These are phyloP conservation scores for Fusarium stilboides DNA, from an alignment of 2,329 filamentous ascomycete genomes.

Conservation along the genomic window DNA sequence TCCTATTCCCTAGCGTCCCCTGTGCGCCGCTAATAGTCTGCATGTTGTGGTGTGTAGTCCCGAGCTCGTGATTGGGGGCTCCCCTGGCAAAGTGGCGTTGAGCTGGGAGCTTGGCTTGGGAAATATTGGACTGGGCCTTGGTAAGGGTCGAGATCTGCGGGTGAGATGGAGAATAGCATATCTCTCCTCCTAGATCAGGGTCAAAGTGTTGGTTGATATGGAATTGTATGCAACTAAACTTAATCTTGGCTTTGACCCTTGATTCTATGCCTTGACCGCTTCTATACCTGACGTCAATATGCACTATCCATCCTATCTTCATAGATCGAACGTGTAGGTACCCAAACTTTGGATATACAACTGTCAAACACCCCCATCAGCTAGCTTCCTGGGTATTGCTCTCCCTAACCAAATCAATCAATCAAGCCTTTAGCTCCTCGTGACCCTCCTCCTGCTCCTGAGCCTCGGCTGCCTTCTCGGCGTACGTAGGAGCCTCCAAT, in stretches of 20 bases:
- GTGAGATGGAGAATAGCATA: constrained; percentile 27
- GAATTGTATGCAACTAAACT: constrained; percentile 2
- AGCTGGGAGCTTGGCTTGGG: constrained; percentile 30
- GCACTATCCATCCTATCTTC: background rate
- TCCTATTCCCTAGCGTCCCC: constrained; percentile 21
- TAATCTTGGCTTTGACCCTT: constrained; percentile 14
- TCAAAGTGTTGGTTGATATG: constrained; percentile 2
- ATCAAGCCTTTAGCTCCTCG: constrained; percentile 19
- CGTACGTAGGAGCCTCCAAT: constrained; percentile 65
- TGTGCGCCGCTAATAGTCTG: constrained; percentile 41
- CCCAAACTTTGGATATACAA: constrained; percentile 17
- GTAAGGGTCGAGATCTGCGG: constrained; percentile 5
- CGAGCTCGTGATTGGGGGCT: constrained; percentile 37
- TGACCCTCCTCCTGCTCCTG: constrained; percentile 22
- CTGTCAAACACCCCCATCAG: constrained; percentile 17
- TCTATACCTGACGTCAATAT: constrained; percentile 10
- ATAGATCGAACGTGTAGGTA: constrained; percentile 23
- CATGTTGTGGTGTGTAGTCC: constrained; percentile 16
- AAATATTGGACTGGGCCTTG: constrained; percentile 21
- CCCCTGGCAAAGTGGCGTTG: constrained; percentile 40
- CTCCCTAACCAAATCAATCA: constrained; percentile 7
- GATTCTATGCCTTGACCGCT: constrained; percentile 12
- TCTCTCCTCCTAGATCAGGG: constrained; percentile 11
- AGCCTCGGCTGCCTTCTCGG: constrained; percentile 30
- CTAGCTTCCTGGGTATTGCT: constrained; percentile 23